phyloP scores from a whole-genome alignment of 306 rosid species.

The Cyclanthera cordifolia region DNA sequence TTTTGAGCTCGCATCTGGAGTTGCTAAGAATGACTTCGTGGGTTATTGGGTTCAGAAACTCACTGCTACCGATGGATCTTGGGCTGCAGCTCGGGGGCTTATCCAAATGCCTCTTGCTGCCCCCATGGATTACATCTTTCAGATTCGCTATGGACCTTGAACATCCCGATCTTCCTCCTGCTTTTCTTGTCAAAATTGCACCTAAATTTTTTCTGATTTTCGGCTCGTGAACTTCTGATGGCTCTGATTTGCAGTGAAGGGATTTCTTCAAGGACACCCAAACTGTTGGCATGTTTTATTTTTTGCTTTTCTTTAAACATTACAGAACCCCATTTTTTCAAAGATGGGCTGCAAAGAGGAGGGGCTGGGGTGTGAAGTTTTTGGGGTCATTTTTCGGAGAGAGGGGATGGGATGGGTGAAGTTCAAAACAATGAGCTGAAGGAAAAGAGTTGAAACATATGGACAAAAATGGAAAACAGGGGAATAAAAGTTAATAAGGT shows the following conservation, averaged over 20 bases:
- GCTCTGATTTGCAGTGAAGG: constrained; percentile 73
- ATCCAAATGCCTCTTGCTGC: constrained; percentile 67
- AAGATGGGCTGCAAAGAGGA: neutral
- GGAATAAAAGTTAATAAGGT: neutral
- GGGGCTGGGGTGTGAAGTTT: neutral
- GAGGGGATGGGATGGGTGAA: too few species aligned
- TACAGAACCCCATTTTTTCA: neutral
- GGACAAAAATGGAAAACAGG: neutral
- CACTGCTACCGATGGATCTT: constrained; percentile 85
- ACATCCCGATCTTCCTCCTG: constrained; percentile 63
- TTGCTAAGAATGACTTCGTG: constrained; percentile 76
- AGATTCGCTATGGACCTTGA: constrained; percentile 85
- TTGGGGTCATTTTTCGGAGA: neutral
- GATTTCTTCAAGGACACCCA: constrained; percentile 79
- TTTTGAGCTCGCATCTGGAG: constrained; percentile 83
- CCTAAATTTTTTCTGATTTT: constrained; percentile 44
- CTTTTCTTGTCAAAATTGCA: constrained; percentile 56
- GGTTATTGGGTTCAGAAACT: constrained; percentile 72
- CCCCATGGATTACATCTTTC: constrained; percentile 84
- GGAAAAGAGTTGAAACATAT: neutral
- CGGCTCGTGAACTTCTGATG: constrained; percentile 79
- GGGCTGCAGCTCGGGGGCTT: constrained; percentile 79
- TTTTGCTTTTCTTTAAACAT: too few species aligned
- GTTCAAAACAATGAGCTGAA: too few species aligned
- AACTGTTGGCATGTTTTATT: constrained; percentile 56